A percentile compares a stretch with the other conserved stretches of the same genome.
These are phyloP conservation scores for Pleurotus eryngii DNA, from an alignment of 768 basidiomycete genomes.

Conservation along the genomic window DNA sequence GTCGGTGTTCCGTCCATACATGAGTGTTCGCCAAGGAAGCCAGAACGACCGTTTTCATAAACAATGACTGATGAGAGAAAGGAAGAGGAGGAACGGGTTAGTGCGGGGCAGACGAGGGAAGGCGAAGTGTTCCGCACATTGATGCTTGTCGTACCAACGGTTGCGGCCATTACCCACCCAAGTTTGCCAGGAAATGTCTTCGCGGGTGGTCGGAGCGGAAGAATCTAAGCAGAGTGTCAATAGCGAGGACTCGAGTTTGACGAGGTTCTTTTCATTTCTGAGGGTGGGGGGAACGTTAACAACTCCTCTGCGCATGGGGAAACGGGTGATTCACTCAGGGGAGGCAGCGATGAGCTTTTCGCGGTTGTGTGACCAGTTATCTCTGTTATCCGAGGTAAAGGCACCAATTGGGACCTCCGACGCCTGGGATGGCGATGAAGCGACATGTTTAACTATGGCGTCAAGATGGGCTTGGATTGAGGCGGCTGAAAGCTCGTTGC, in stretches of 20 bases:
- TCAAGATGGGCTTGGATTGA: constrained; percentile 83
- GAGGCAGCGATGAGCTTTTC: constrained; percentile 58
- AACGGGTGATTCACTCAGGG: constrained; percentile 29
- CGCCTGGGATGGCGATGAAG: constrained; percentile 14
- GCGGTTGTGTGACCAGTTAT: constrained; percentile 80
- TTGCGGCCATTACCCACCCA: constrained; percentile 93
- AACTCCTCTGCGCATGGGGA: no score
- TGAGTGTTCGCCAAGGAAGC: constrained; percentile 86
- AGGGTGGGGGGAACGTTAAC: no score
- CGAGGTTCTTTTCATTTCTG: no score
- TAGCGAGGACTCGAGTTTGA: no score
- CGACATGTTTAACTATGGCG: constrained; percentile 37
- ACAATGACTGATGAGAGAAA: constrained; percentile 66
- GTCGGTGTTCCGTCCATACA: constrained; percentile 96
- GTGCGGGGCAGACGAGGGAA: neutral
- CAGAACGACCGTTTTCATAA: constrained; percentile 91
- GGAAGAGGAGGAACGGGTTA: neutral
- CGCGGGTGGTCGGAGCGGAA: constrained; percentile 72
- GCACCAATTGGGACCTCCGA: constrained; percentile 62
- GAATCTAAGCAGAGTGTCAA: constrained; percentile 64
- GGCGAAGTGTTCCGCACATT: constrained; percentile 50
- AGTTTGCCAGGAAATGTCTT: constrained; percentile 74
- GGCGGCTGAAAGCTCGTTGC: constrained; percentile 63
- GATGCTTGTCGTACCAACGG: constrained; percentile 96
- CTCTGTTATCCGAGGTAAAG: constrained; percentile 86